Evolutionary conservation across 306 rosid genomes (phyloP), one percentile per base, ranked within the genome.

Genomic region (Vigna hirtella): DNA sequence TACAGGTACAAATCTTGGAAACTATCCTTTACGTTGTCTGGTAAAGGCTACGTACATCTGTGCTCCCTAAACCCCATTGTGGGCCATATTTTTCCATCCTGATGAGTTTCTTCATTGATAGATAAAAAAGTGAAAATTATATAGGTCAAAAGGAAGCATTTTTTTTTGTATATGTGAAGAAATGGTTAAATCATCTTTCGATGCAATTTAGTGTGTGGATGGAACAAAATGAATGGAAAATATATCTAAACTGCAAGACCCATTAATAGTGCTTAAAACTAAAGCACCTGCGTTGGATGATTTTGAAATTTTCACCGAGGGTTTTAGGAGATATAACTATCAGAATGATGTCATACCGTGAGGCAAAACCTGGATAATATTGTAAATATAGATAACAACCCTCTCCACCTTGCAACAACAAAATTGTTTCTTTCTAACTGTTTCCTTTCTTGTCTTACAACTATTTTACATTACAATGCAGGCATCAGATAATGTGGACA

Each of bases 401-500:
- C 38, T 38, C 34, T 4, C 40, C 40, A 16, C 34, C 18, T 4
- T 45, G 0, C 43, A 17, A 49, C 8, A 34, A 17, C 26, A 16
- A 8, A 61, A 20, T 28, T 20, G 52, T 36, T 36, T 51, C 28
- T 13, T 48, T 79, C 47, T 15, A 15, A 3, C 38, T 5, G 48
- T 51, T 70, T 69, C 70, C 59, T 13, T 50, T 58, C 28, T 34
- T 28, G 6, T 72, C 57, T 73, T 43, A 73, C 78, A 26, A 28
- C 13, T 69, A 40, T 43, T 68, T 68, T 72, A 7, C n/a, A 43
- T 76, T 74, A 61, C 50, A 40, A 47, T 64, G 77, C 91, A 93
- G 98, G 94, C 96, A 77, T 72, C 91, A 2, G 93, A 88, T 38
- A 77, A 87, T 1, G 96, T 79, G 58, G 83, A 87, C 69, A 80